These are phyloP conservation scores for Conticribra guillardii DNA, from an alignment of 108 stramenopile species.

Conservation along the genomic window DNA sequence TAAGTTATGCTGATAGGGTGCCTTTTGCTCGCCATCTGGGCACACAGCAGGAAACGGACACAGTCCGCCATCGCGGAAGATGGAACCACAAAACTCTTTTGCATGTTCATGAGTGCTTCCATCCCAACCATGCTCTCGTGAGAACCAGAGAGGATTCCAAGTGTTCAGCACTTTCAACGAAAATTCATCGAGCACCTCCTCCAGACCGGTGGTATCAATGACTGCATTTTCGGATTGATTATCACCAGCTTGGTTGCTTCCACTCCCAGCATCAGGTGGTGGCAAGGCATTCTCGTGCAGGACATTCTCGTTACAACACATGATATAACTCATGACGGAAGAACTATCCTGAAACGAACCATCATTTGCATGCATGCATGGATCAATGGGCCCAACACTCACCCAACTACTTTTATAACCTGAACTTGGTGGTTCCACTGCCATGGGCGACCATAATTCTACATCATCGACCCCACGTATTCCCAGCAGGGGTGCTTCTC, in stretches of 20 bases:
- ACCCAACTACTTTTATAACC: not conserved
- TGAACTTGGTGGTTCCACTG: not conserved
- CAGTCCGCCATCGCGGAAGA: not conserved
- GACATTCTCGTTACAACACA: slow-evolving; percentile 3
- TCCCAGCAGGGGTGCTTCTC: not conserved
- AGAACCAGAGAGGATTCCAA: slow-evolving; percentile 15
- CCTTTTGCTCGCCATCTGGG: slow-evolving; percentile 6
- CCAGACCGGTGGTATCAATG: too few species aligned
- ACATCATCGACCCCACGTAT: not conserved
- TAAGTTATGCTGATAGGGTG: not conserved
- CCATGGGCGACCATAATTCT: not conserved
- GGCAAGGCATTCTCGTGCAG: not conserved
- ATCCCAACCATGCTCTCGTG: not conserved
- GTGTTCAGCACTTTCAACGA: not conserved
- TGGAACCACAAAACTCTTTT: slow-evolving; percentile 8
- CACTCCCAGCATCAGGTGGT: not conserved
- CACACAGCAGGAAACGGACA: slow-evolving; percentile 16
- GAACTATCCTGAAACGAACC: not conserved
- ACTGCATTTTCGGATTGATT: not conserved
- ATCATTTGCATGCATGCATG: not conserved
- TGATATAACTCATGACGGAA: not conserved
- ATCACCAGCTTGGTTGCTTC: not conserved
- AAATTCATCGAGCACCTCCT: too few species aligned
- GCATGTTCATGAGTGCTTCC: slow-evolving; percentile 8
- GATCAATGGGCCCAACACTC: not conserved